Evolutionary conservation across 176 grass and related monocot genomes (phyloP).

Genomic region (Zoysia japonica): DNA sequence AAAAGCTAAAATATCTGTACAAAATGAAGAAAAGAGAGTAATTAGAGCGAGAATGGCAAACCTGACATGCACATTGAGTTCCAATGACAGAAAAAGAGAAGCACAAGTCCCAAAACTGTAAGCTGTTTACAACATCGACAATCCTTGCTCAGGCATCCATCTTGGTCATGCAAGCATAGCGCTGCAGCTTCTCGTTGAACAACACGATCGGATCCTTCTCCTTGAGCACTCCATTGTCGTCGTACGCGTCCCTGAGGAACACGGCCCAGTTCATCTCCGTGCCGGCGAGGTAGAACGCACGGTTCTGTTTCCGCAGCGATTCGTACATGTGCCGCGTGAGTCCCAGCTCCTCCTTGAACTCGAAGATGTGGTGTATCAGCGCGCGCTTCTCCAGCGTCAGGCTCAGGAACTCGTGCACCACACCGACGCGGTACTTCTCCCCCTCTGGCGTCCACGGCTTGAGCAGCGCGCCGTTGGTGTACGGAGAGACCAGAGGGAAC

Average conservation of each 20-base stretch:
- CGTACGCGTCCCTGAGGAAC: slow-evolving; percentile 75
- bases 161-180: slow-evolving; percentile 56
- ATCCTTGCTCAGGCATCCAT: slow-evolving; percentile 19
- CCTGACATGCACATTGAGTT: background rate
- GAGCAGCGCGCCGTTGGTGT: slow-evolving; percentile 62
- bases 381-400: slow-evolving; percentile 84
- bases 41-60: background rate
- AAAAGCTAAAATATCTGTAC: background rate
- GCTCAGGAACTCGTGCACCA: slow-evolving; percentile 78
- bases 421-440: slow-evolving; percentile 84
- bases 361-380: slow-evolving; percentile 83
- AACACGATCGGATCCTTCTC: slow-evolving; percentile 69
- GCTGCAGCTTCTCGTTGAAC: slow-evolving; percentile 80
- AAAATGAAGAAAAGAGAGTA: background rate
- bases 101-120: background rate
- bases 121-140: background rate
- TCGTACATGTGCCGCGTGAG: slow-evolving; percentile 76
- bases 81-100: background rate
- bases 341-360: slow-evolving; percentile 90
- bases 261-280: slow-evolving; percentile 93
- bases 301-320: slow-evolving; percentile 65
- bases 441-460: slow-evolving; percentile 70
- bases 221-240: slow-evolving; percentile 61
- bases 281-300: slow-evolving; percentile 87
- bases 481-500: slow-evolving; percentile 79